phyloP scores from a whole-genome alignment of 495 filamentous ascomycete species.

The Neurospora discreta region DNA sequence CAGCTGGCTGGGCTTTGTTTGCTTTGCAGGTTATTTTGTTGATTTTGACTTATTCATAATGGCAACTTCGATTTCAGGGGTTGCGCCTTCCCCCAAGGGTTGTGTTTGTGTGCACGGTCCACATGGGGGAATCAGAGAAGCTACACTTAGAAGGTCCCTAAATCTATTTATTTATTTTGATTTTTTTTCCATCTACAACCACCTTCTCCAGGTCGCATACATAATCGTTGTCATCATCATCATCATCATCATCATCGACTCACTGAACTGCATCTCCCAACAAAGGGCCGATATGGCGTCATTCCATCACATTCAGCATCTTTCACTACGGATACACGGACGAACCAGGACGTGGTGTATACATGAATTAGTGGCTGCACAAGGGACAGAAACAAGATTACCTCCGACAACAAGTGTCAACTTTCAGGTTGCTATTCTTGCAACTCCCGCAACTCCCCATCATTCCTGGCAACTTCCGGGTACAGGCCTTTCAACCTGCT shows the following conservation, averaged over 20 bases:
- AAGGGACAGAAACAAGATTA: not conserved
- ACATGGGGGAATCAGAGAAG: not conserved
- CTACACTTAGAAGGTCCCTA: too few species aligned
- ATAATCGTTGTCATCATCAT: not conserved
- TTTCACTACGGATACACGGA: not conserved
- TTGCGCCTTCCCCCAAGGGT: not conserved
- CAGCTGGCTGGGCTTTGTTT: not conserved
- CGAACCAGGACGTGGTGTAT: not conserved
- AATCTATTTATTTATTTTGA: not conserved
- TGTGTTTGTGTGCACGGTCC: too few species aligned
- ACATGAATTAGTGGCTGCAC: not conserved
- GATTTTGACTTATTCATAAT: not conserved
- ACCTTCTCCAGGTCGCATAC: not conserved
- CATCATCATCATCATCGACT: not conserved
- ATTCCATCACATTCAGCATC: not conserved
- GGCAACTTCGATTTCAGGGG: not conserved
- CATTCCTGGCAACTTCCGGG: not conserved
- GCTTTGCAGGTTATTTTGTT: not conserved
- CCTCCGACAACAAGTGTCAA: not conserved
- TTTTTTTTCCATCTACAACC: not conserved
- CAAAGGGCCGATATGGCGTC: not conserved
- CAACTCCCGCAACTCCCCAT: not conserved
- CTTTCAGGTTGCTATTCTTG: not conserved
- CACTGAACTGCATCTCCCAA: not conserved
- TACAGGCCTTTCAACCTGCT: slow-evolving; percentile 4